These are phyloP conservation scores for Cladobotryum protrusum DNA, from an alignment of 2,329 filamentous ascomycete genomes.

Conservation along the genomic window DNA sequence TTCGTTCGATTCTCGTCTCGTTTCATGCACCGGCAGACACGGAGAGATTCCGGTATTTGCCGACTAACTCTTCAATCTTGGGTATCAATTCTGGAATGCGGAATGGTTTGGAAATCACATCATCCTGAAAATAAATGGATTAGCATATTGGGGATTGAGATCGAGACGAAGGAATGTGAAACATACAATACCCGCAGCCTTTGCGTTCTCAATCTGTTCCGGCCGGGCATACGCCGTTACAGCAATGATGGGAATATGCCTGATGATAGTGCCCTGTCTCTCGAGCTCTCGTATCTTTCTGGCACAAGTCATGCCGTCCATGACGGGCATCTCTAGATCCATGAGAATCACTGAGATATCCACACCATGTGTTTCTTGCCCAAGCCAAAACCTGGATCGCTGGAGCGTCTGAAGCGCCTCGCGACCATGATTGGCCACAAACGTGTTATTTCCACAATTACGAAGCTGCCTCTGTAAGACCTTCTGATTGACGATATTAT, in stretches of 20 bases:
- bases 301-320: slow-evolving; percentile 73
- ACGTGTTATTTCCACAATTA: slow-evolving; percentile 54
- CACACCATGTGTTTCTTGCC: slow-evolving; percentile 39
- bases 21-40: slow-evolving; percentile 15
- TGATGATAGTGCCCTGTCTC: slow-evolving; percentile 50
- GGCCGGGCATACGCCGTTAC: slow-evolving; percentile 75
- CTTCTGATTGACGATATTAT: slow-evolving; percentile 62
- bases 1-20: neutral
- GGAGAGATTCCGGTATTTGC: slow-evolving; percentile 32
- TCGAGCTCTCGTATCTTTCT: slow-evolving; percentile 64
- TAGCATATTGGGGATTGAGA: neutral
- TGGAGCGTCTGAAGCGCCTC: slow-evolving; percentile 55
- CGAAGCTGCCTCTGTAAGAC: slow-evolving; percentile 56
- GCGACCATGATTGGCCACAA: slow-evolving; percentile 58
- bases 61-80: slow-evolving; percentile 55
- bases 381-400: slow-evolving; percentile 50
- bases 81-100: slow-evolving; percentile 64
- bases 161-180: neutral
- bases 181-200: slow-evolving; percentile 66
- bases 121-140: slow-evolving; percentile 43
- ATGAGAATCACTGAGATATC: slow-evolving; percentile 66
- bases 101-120: slow-evolving; percentile 75
- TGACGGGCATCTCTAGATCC: slow-evolving; percentile 79
- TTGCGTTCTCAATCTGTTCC: slow-evolving; percentile 66
- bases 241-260: slow-evolving; percentile 72